Percentiles rank a stretch among this genome's conserved stretches.
phyloP scores from a whole-genome alignment of 208 protist species.

The Leishmania braziliensis region DNA sequence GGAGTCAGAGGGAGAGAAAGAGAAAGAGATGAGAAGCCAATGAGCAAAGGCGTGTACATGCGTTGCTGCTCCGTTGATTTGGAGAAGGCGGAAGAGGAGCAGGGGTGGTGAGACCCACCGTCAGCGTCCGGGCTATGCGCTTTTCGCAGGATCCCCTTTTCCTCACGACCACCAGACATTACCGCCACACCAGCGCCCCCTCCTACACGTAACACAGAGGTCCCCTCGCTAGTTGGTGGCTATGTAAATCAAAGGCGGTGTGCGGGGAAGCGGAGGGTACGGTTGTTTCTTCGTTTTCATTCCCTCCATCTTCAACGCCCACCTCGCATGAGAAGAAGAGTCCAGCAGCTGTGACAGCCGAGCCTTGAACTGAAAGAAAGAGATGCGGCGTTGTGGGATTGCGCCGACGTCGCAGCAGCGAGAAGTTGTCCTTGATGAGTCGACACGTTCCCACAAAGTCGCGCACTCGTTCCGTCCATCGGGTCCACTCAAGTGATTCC shows the following conservation, averaged over 20 bases:
- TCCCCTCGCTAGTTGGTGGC: neutral
- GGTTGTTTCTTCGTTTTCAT: constrained; percentile 5
- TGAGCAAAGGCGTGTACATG: neutral
- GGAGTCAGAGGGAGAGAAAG: neutral
- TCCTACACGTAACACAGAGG: neutral
- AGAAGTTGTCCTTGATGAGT: neutral
- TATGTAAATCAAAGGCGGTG: neutral
- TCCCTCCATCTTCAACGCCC: neutral
- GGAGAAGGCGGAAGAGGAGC: neutral
- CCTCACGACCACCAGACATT: neutral
- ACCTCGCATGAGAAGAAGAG: neutral
- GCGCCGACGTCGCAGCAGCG: neutral
- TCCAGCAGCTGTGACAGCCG: neutral
- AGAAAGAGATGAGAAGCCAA: neutral
- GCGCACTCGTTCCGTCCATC: neutral
- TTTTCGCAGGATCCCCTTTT: neutral
- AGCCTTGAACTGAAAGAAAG: neutral
- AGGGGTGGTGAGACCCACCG: neutral
- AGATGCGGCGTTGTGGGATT: neutral
- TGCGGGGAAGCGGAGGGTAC: neutral
- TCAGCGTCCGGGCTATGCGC: neutral
- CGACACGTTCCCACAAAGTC: neutral
- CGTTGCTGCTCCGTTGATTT: neutral
- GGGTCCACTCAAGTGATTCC: neutral
- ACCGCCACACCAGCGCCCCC: neutral